These are phyloP conservation scores for Tolypocladium nubicola DNA, from an alignment of 2,329 filamentous ascomycete genomes.

Conservation along the genomic window DNA sequence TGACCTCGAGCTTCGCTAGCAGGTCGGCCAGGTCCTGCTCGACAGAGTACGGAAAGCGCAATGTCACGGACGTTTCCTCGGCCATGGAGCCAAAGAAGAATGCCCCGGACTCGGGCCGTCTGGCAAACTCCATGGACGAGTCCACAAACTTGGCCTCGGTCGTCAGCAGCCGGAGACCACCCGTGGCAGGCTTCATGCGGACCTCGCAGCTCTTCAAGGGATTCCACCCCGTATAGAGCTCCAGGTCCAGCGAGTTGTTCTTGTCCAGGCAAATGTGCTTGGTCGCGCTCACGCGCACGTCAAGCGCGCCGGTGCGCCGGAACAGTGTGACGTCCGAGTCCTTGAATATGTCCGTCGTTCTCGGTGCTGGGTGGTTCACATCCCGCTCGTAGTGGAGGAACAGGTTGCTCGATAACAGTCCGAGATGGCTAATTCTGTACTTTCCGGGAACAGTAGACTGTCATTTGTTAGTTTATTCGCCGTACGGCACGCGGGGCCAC, in stretches of 20 bases:
- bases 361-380: conserved; percentile 33
- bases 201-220: conserved; percentile 48
- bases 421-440: conserved; percentile 65
- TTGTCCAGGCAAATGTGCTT: conserved; percentile 70
- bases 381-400: conserved; percentile 55
- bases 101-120: conserved; percentile 41
- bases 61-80: conserved; percentile 34
- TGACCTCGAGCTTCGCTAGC: conserved; percentile 63
- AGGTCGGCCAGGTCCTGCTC: conserved; percentile 67
- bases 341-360: conserved; percentile 40
- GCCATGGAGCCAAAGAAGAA: conserved; percentile 39
- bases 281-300: conserved; percentile 55
- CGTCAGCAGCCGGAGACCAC: conserved; percentile 53
- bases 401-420: conserved; percentile 53
- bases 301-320: conserved; percentile 57
- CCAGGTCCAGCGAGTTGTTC: conserved; percentile 65
- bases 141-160: conserved; percentile 43
- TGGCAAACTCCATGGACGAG: conserved; percentile 30
- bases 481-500: conserved; percentile 5
- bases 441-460: conserved; percentile 58
- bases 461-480: conserved; percentile 14
- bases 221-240: conserved; percentile 67
- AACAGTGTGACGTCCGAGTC: conserved; percentile 61
- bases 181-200: conserved; percentile 52
- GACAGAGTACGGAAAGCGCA: conserved; percentile 72